Evolutionary conservation across 2,329 filamentous ascomycete species (phyloP).

Genomic region (Didymella lethalis): DNA sequence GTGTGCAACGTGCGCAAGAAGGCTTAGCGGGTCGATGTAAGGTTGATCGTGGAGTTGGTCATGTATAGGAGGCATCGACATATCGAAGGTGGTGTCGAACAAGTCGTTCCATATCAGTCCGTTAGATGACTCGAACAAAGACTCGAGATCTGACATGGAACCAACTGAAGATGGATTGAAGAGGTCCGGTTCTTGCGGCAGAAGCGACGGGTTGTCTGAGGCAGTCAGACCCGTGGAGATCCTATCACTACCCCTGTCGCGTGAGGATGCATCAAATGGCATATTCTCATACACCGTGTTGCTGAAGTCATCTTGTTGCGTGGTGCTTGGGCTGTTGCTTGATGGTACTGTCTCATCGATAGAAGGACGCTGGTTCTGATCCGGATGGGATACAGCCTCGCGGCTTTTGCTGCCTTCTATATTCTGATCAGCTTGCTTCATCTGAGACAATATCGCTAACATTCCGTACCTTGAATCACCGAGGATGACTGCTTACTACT

Average conservation of each 20-base stretch:
- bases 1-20: constrained; percentile 19
- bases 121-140: constrained; percentile 18
- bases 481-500: background rate
- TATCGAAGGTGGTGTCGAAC: constrained; percentile 22
- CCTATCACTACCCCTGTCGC: background rate
- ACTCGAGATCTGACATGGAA: constrained; percentile 24
- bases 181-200: constrained; percentile 8
- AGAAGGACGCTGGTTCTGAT: background rate
- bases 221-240: background rate
- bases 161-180: constrained; percentile 15
- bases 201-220: background rate
- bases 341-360: background rate
- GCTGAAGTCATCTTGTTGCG: constrained; percentile 3
- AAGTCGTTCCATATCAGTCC: constrained; percentile 25
- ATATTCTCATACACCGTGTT: background rate
- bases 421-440: background rate
- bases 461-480: constrained; percentile 1
- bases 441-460: no score
- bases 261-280: background rate
- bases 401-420: background rate
- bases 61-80: constrained; percentile 15
- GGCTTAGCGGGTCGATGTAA: constrained; percentile 13
- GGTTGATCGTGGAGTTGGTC: constrained; percentile 14
- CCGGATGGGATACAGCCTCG: background rate
- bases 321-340: background rate